phyloP scores from a whole-genome alignment of 371 early-diverging fungal species.

The Apophysomyces elegans region DNA sequence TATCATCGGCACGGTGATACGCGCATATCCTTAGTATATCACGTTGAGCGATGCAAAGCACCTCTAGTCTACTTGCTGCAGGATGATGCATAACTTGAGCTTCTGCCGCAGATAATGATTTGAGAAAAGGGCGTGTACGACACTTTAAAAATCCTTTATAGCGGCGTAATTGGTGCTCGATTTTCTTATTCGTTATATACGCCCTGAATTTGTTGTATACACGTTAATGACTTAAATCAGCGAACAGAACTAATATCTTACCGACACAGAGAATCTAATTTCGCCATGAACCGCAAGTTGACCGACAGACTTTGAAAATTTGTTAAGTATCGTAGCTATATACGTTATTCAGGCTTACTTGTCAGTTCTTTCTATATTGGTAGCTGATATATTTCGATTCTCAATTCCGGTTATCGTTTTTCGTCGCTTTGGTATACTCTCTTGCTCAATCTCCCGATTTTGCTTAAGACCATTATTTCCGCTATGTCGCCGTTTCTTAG shows the following conservation, averaged over 20 bases:
- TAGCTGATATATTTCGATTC: background rate
- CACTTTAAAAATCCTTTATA: slow-evolving; percentile 31
- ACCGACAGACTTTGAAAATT: slow-evolving; percentile 34
- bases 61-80: slow-evolving; percentile 49
- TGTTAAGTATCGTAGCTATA: background rate
- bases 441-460: slow-evolving; percentile 2
- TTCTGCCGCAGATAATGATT: slow-evolving; percentile 36
- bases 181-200: slow-evolving; percentile 49
- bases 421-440: slow-evolving; percentile 18
- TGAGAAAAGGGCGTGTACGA: slow-evolving; percentile 40
- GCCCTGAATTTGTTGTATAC: slow-evolving; percentile 27
- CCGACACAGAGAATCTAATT: slow-evolving; percentile 51
- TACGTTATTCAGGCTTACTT: slow-evolving; percentile 23
- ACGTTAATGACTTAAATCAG: too few species aligned
- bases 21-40: slow-evolving; percentile 47
- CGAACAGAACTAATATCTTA: slow-evolving; percentile 13
- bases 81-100: slow-evolving; percentile 46
- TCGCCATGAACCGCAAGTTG: slow-evolving; percentile 50
- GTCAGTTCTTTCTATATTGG: slow-evolving; percentile 24
- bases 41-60: slow-evolving; percentile 44
- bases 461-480: slow-evolving; percentile 6
- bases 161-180: slow-evolving; percentile 43
- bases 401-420: slow-evolving; percentile 14
- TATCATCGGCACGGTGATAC: slow-evolving; percentile 23
- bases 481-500: slow-evolving; percentile 12